Evolutionary conservation across 768 basidiomycete species (phyloP), one percentile per base, ranked within the genome.

Genomic region (Termitomyces sp.): DNA sequence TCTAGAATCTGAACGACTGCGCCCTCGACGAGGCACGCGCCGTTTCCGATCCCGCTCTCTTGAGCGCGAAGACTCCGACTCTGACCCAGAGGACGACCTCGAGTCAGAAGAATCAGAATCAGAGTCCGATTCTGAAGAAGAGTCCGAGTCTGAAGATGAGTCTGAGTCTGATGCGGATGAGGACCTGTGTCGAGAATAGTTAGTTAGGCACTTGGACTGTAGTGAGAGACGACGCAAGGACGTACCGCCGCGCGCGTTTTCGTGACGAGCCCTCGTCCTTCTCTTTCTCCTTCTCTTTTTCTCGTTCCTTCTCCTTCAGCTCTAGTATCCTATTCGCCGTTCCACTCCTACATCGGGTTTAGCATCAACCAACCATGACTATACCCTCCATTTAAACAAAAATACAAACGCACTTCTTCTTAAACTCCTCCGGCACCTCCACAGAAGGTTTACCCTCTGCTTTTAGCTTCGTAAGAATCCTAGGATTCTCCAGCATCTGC

Each of bases 391-490:
- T 26, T 4, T 26, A 26, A 27, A 40, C 26, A n/a, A 53, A n/a
- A 6, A 32, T 34, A 26, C 5, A 33, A 49, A 78, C 86, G 36
- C 55, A 91, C 91, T 87, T 87, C 60, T 73, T 81, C 78, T 86
- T 93, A 73, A 97, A 95, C 71, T 97, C 95, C 60, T 95, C 93
- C 4, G 94, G 94, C 12, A 94, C 83, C 60, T 93, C 91, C 0
- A 92, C 86, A 18, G 84, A 85, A 4, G 93, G 91, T 63, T 87
- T 85, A 10, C 87, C 88, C 8, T 86, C 83, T 0, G 79, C 75
- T 70, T 83, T 88, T 39, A 89, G 71, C 70, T 91, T 91, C 4
- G 85, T 81, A 8, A 88, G 73, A 2, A 84, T 49, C 24, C 73
- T 77, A 3, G 93, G 93, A 55, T 92, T 91, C 65, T 93, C 89